These are phyloP conservation scores for Xylaria sp. DNA, from an alignment of 2,329 filamentous ascomycete species.

Conservation along the genomic window DNA sequence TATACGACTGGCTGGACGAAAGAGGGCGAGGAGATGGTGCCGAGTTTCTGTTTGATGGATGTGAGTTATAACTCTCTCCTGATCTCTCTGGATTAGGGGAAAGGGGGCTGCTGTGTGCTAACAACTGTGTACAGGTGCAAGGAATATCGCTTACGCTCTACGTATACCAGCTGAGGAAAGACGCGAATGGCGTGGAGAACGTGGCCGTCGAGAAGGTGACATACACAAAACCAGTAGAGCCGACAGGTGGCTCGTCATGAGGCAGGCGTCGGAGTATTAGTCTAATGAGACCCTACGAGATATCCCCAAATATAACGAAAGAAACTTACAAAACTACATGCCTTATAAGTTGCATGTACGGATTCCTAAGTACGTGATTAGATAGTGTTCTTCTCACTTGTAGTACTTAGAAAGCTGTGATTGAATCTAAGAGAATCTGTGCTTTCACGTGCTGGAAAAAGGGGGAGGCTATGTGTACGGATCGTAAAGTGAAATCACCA, in stretches of 20 bases:
- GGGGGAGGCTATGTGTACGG: too few species aligned
- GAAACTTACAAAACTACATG: not conserved
- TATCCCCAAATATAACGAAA: constrained; percentile 14
- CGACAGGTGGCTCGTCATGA: constrained; percentile 45
- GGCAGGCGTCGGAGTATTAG: constrained; percentile 26
- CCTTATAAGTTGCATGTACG: too few species aligned
- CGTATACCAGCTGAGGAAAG: constrained; percentile 80
- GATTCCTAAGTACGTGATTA: not conserved
- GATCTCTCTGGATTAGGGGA: not conserved
- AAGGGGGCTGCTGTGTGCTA: not conserved
- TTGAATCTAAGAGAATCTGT: too few species aligned
- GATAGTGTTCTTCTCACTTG: not conserved
- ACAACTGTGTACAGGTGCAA: constrained; percentile 61
- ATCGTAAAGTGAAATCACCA: too few species aligned
- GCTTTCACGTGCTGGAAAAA: not conserved
- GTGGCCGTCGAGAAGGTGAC: constrained; percentile 83
- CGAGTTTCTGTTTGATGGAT: constrained; percentile 97
- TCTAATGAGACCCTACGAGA: constrained; percentile 17
- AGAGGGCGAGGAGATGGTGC: constrained; percentile 67
- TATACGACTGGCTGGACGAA: constrained; percentile 53
- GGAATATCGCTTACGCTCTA: constrained; percentile 93
- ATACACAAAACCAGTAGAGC: constrained; percentile 69
- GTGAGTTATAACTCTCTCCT: constrained; percentile 51
- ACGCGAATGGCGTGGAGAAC: constrained; percentile 69
- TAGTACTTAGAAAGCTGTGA: not conserved